Evolutionary conservation across 2,329 filamentous ascomycete species (phyloP).

Genomic region (Plenodomus lindquistii): DNA sequence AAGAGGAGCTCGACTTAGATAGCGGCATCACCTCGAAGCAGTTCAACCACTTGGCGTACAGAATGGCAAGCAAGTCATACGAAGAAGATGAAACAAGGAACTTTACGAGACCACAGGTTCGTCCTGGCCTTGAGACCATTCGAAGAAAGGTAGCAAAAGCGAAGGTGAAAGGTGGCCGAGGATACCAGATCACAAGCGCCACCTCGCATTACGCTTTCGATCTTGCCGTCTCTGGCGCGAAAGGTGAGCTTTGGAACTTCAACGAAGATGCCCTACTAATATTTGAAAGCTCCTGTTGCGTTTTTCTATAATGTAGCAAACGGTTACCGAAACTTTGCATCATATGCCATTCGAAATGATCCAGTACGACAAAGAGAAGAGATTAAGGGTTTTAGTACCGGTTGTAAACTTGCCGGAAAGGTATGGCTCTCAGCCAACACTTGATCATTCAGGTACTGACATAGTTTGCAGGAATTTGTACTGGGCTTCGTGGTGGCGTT

Average conservation of each 20-base stretch:
- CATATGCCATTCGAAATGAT: slow-evolving; percentile 20
- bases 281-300: slow-evolving; percentile 16
- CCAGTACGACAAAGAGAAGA: slow-evolving; percentile 20
- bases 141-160: slow-evolving; percentile 5
- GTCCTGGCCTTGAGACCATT: slow-evolving; percentile 1
- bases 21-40: slow-evolving; percentile 3
- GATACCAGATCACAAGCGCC: slow-evolving; percentile 16
- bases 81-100: slow-evolving; percentile 11
- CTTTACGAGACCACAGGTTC: neutral
- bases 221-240: slow-evolving; percentile 15
- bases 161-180: slow-evolving; percentile 14
- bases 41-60: slow-evolving; percentile 13
- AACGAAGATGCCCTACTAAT: slow-evolving; percentile 23
- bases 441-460: too few relatives aligned
- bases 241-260: slow-evolving; percentile 23
- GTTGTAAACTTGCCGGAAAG: slow-evolving; percentile 72
- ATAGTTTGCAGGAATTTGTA: too few relatives aligned
- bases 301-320: slow-evolving; percentile 26
- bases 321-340: slow-evolving; percentile 22
- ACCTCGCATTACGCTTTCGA: slow-evolving; percentile 17
- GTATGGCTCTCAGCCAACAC: too few relatives aligned
- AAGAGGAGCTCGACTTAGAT: neutral
- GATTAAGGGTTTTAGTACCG: slow-evolving; percentile 69
- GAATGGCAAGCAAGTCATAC: slow-evolving; percentile 20
- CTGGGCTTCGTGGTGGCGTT: slow-evolving; percentile 77